Base-by-base conservation (phyloP, 768 basidiomycete species). In the Boletus reticulatus region DNA sequence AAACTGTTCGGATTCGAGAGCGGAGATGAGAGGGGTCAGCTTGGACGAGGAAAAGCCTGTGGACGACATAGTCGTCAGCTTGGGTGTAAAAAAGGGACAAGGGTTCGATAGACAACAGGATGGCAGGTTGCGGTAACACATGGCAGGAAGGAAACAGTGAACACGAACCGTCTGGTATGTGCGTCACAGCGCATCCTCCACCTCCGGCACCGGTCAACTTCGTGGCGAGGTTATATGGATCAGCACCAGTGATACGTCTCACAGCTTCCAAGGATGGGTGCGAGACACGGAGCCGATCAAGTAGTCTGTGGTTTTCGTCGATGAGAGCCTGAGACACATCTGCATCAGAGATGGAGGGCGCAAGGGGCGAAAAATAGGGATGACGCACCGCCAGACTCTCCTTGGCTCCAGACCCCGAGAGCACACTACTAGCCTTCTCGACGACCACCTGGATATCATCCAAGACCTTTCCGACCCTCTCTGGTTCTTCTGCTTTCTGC, bases 171-270 rank as follows among this genome's bases (percentile, higher is more conserved):
- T 98, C 94, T 49, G 97, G 97, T 49, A 99, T 80, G 36, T 98
- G 82, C 13, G 95, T 96, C 31, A 98, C 93, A 6, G 94, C 88
- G 67, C 97, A 98, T n/a, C 97, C 97, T 24, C 97, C 97, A 39
- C 97, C 97, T 31, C 97, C 97, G 9, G 97, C 96, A 41, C 97
- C 97, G 8, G 97, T 99, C 53, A 99, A 75, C 76, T 98, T 97
- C n/a, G 94, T 94, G 64, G 84, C 85, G 46, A 98, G 76, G 11
- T 75, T 73, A 73, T 87, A 89, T 9, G 86, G 87, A 58, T 75
- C 66, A 11, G 79, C 77, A 11, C 75, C 72, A 0, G 94, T 92
- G 61, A 80, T 85, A n/a, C 78, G 72, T 52, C 85, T 83, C 61
- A 98, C 94, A 20, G 78, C 74, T 72, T 99, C 97, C 54, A 99